phyloP scores from a whole-genome alignment of 306 rosid species.

The Rubus idaeus region DNA sequence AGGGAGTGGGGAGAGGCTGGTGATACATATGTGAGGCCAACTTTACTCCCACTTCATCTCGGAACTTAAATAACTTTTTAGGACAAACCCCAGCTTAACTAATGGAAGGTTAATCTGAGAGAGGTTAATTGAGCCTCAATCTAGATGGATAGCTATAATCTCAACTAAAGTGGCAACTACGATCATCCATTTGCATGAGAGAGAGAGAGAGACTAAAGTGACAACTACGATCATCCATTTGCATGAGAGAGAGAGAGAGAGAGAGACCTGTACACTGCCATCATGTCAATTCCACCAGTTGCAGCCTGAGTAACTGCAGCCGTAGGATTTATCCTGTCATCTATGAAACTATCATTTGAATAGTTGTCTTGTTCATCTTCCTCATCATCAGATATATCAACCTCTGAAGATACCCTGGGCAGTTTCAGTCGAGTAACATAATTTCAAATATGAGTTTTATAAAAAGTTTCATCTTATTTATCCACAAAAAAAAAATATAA shows the following conservation, averaged over 20 bases:
- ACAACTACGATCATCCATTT: too few relatives aligned
- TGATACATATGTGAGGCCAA: background rate
- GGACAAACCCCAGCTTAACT: background rate
- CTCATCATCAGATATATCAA: conserved; percentile 64
- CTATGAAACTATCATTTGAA: conserved; percentile 84
- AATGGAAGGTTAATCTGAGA: background rate
- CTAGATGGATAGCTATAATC: background rate
- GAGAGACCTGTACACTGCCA: conserved; percentile 82
- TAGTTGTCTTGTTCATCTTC: conserved; percentile 53
- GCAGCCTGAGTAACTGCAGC: conserved; percentile 54
- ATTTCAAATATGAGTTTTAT: background rate
- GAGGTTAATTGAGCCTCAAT: background rate
- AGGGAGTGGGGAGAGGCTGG: background rate
- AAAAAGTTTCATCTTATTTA: background rate
- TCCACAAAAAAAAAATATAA: background rate
- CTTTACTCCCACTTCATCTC: background rate
- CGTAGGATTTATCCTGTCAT: conserved; percentile 68
- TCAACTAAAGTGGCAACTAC: background rate
- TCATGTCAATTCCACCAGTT: conserved; percentile 68
- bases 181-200: background rate
- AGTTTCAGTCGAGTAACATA: background rate
- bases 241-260: conserved; percentile 8
- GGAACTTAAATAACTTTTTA: background rate
- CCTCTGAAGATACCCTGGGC: conserved; percentile 70
- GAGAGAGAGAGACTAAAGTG: conserved; percentile 3